Base-by-base conservation (phyloP, 352 stramenopile species). In the Phytopythium chamaehyphon region DNA sequence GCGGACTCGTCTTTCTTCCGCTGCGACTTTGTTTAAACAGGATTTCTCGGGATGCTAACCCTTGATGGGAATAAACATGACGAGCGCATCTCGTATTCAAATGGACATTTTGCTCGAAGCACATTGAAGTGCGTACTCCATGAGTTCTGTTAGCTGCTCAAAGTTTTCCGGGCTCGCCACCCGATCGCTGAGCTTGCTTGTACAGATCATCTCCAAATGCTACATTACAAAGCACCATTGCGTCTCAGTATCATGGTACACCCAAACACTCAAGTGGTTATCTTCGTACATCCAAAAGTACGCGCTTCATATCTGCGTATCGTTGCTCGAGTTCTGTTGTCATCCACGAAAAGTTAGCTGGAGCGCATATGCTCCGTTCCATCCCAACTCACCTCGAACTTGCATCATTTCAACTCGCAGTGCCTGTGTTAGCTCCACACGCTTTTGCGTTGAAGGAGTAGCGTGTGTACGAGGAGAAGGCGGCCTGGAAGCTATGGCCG, bases 241-340 rank as follows among this genome's bases (percentile, higher is more conserved):
- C n/a, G n/a, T n/a, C n/a, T n/a, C n/a, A n/a, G n/a, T n/a, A n/a
- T n/a, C n/a, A n/a, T n/a, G n/a, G n/a, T n/a, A n/a, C n/a, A n/a
- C n/a, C n/a, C n/a, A n/a, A n/a, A n/a, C n/a, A n/a, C n/a, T n/a
- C n/a, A n/a, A n/a, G n/a, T n/a, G n/a, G n/a, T n/a, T n/a, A n/a
- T n/a, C n/a, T n/a, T n/a, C 71, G 7, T 85, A 51, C 45, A 24
- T 51, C 73, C 6, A 90, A 61, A 31, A 86, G 58, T n/a, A 69
- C 45, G 19, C 59, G 59, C 54, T 88, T 88, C 26, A 62, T 71
- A 15, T 85, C 76, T 18, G 76, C 60, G 43, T 86, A 90, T 16
- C 64, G 74, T 24, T 59, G 57, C 28, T 73, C 52, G n/a, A 88
- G 50, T 36, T 83, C 70, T 73, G 50, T 37, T 36, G 3, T 37